Evolutionary conservation across 2,329 filamentous ascomycete genomes (phyloP).

Genomic region (Myriosclerotinia scirpicola): DNA sequence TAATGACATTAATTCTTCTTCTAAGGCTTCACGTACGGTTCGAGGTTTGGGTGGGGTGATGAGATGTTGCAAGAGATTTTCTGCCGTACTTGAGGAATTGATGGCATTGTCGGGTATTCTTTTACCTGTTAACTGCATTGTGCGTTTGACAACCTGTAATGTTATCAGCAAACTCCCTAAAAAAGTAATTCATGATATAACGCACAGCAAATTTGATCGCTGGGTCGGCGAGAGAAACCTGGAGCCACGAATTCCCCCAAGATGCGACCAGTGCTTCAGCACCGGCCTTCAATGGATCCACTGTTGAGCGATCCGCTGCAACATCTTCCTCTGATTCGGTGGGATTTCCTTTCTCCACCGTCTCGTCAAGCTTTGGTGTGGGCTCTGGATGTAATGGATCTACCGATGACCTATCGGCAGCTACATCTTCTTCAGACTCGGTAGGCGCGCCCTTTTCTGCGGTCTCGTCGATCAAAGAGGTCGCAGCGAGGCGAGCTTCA

Average conservation of each 20-base stretch:
- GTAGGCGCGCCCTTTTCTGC: conserved; percentile 32
- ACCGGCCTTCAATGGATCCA: conserved; percentile 29
- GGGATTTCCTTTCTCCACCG: conserved; percentile 28
- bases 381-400: conserved; percentile 32
- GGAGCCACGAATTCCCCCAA: conserved; percentile 59
- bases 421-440: conserved; percentile 36
- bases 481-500: conserved; percentile 12
- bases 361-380: conserved; percentile 28
- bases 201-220: conserved; percentile 73
- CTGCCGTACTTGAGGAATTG: conserved; percentile 53
- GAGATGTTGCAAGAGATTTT: conserved; percentile 55
- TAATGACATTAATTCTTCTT: conserved; percentile 50
- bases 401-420: conserved; percentile 33
- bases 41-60: conserved; percentile 54
- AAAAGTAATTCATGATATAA: conserved; percentile 29
- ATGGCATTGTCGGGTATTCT: conserved; percentile 71
- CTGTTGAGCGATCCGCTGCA: conserved; percentile 34
- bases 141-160: conserved; percentile 72
- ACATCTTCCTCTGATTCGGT: conserved; percentile 37
- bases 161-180: conserved; percentile 23
- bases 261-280: conserved; percentile 41
- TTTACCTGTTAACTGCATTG: conserved; percentile 78
- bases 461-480: conserved; percentile 28
- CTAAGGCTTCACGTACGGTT: conserved; percentile 64
- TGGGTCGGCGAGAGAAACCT: conserved; percentile 55